A percentile compares a stretch with the other conserved stretches of the same genome.
Conservation (phyloP, 2,329 filamentous ascomycete species). For the Pestalotiopsis sp. region DNA sequence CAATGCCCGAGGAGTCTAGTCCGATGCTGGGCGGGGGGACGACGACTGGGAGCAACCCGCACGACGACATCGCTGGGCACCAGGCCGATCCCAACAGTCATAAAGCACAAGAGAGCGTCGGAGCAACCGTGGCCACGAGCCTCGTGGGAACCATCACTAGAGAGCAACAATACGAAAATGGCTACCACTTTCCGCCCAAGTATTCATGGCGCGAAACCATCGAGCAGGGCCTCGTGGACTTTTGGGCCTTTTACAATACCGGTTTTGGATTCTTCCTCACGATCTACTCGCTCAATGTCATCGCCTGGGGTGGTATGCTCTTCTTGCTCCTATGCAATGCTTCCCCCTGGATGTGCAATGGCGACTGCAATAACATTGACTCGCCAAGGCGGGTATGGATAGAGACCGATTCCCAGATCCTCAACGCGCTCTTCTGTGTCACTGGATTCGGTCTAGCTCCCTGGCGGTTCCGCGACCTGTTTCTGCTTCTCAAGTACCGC, state of each 20-base stretch:
- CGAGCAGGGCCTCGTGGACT: constrained; percentile 58
- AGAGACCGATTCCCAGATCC: constrained; percentile 80
- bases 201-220: constrained; percentile 63
- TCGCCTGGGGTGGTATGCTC: constrained; percentile 91
- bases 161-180: constrained; percentile 53
- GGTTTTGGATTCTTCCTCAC: constrained; percentile 77
- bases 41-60: not conserved
- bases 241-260: constrained; percentile 75
- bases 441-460: constrained; percentile 84
- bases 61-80: not conserved
- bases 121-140: constrained; percentile 31
- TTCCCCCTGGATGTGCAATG: constrained; percentile 72
- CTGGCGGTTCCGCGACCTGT: constrained; percentile 79
- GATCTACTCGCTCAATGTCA: constrained; percentile 78
- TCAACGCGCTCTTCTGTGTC: constrained; percentile 84
- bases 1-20: constrained; percentile 3
- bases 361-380: constrained; percentile 70
- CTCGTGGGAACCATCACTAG: constrained; percentile 27
- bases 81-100: constrained; percentile 9
- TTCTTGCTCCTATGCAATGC: constrained; percentile 82
- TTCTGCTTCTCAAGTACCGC: constrained; percentile 68
- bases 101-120: constrained; percentile 24
- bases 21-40: not conserved
- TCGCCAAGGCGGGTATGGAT: constrained; percentile 76
- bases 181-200: constrained; percentile 66